Evolutionary conservation across 768 basidiomycete genomes (phyloP).

Genomic region (Fibroporia radiculosa): DNA sequence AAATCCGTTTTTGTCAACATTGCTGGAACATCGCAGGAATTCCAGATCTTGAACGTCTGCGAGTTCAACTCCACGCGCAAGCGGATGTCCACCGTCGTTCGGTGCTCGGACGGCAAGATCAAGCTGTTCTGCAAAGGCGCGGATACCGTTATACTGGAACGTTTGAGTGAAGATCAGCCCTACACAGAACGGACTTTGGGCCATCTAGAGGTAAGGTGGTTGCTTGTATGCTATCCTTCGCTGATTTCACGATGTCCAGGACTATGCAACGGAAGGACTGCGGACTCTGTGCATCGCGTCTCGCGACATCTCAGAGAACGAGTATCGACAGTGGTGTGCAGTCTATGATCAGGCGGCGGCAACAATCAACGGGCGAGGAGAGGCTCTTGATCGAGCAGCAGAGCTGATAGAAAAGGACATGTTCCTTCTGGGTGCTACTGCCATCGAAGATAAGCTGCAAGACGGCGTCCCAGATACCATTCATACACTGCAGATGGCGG

Average conservation of each 20-base stretch:
- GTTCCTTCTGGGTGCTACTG: constrained; percentile 89
- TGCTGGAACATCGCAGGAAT: constrained; percentile 66
- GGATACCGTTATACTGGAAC: constrained; percentile 94
- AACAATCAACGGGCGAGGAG: constrained; percentile 93
- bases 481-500: constrained; percentile 95
- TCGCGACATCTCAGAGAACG: constrained; percentile 84
- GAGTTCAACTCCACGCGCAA: constrained; percentile 99
- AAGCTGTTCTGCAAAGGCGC: constrained; percentile 97
- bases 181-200: constrained; percentile 80
- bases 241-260: constrained; percentile 34
- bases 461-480: constrained; percentile 98
- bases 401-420: constrained; percentile 95
- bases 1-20: constrained; percentile 89
- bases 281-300: constrained; percentile 95
- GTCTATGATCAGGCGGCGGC: constrained; percentile 90
- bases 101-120: constrained; percentile 82
- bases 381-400: constrained; percentile 89
- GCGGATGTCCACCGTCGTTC: constrained; percentile 93
- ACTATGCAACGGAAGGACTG: constrained; percentile 95
- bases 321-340: constrained; percentile 81
- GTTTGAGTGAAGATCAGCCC: constrained; percentile 77
- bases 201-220: constrained; percentile 71
- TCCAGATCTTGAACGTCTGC: constrained; percentile 91
- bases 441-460: constrained; percentile 97
- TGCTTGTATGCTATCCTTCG: not conserved